Evolutionary conservation across 2,329 filamentous ascomycete genomes (phyloP).

Genomic region (Pestalotiopsis sp.): DNA sequence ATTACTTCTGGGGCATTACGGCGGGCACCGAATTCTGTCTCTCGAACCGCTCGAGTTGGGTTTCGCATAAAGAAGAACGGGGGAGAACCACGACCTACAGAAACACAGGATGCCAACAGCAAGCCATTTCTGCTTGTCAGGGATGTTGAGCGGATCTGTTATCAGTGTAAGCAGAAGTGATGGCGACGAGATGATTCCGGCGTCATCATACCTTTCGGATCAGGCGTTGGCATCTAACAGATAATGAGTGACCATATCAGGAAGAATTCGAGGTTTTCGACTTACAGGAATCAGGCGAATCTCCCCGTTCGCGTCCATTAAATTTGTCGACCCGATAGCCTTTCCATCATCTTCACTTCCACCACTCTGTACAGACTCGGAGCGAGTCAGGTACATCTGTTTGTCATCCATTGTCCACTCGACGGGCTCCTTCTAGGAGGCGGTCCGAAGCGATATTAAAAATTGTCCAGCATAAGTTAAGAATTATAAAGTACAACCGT

Average conservation of each 20-base stretch:
- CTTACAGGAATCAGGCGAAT: constrained; percentile 13
- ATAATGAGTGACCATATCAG: neutral
- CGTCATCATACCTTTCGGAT: constrained; percentile 7
- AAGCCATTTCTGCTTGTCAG: constrained; percentile 12
- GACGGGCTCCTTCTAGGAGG: neutral
- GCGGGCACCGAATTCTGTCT: too few relatives aligned
- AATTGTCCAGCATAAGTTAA: neutral
- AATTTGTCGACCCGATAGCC: constrained; percentile 10
- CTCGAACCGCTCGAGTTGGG: neutral
- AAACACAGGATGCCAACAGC: constrained; percentile 12
- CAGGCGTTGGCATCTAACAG: constrained; percentile 9
- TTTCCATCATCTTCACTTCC: neutral
- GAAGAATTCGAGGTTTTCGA: neutral
- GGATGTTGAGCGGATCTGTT: constrained; percentile 12
- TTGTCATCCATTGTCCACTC: constrained; percentile 3
- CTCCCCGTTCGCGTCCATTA: constrained; percentile 13
- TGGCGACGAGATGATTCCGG: neutral
- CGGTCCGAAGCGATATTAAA: neutral
- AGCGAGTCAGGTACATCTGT: neutral
- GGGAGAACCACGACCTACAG: neutral
- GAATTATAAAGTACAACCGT: neutral
- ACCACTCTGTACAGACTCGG: constrained; percentile 2
- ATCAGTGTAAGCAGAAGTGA: neutral
- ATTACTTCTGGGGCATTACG: too few relatives aligned
- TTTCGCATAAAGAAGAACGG: neutral